These are phyloP conservation scores for Rubroshorea leprosula DNA, from an alignment of 345 rosid species.

Conservation along the genomic window DNA sequence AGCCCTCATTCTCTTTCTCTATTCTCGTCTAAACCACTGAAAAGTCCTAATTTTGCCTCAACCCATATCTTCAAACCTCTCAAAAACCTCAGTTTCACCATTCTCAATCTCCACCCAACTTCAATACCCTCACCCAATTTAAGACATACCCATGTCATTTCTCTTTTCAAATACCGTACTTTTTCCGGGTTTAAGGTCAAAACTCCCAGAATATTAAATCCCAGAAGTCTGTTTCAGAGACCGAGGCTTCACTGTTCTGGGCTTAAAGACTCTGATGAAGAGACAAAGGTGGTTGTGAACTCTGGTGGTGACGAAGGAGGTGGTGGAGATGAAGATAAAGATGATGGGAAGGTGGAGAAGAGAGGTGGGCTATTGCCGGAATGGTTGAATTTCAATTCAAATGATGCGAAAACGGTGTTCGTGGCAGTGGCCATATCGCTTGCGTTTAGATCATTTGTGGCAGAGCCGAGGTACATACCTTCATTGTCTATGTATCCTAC, in stretches of 20 bases:
- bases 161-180: constrained; percentile 6
- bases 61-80: constrained; percentile 1
- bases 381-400: constrained; percentile 63
- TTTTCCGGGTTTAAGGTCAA: constrained; percentile 7
- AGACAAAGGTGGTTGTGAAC: constrained; percentile 32
- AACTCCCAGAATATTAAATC: constrained; percentile 4
- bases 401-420: constrained; percentile 77
- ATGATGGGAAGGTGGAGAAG: constrained; percentile 38
- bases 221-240: constrained; percentile 16
- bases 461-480: constrained; percentile 95
- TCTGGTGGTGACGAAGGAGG: constrained; percentile 32
- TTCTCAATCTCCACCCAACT: constrained; percentile 12
- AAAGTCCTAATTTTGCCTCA: not conserved
- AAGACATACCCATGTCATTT: constrained; percentile 9
- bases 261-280: constrained; percentile 48
- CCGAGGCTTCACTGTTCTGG: constrained; percentile 27
- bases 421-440: constrained; percentile 66
- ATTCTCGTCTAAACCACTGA: not conserved
- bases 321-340: constrained; percentile 45
- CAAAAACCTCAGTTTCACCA: not conserved
- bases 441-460: constrained; percentile 78
- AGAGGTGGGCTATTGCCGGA: constrained; percentile 59
- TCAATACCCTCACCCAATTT: constrained; percentile 4
- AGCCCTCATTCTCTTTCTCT: not conserved
- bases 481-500: constrained; percentile 99